A percentile compares a stretch with the other conserved stretches of the same genome.
These are phyloP conservation scores for Ogataea polymorpha DNA, from an alignment of 805 yeast species.

Conservation along the genomic window DNA sequence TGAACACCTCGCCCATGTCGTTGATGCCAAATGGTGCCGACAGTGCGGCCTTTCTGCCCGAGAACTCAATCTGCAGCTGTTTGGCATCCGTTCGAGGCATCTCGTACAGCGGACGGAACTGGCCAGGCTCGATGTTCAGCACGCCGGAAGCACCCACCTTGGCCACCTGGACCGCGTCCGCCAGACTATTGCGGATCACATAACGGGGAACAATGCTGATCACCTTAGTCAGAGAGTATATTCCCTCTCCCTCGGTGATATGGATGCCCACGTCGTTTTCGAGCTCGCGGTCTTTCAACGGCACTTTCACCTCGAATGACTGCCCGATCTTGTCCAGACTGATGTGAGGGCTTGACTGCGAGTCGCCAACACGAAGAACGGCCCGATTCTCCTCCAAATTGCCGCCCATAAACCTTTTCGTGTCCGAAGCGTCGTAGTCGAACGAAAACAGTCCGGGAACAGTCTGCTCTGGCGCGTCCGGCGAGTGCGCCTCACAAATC, in stretches of 20 bases:
- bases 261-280: slow-evolving; percentile 77
- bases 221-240: slow-evolving; percentile 71
- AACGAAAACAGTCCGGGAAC: slow-evolving; percentile 85
- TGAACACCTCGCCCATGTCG: slow-evolving; percentile 77
- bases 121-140: slow-evolving; percentile 44
- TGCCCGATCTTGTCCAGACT: slow-evolving; percentile 93
- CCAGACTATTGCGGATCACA: slow-evolving; percentile 61
- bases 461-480: slow-evolving; percentile 28
- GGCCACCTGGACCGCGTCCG: slow-evolving; percentile 53
- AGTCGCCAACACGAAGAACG: slow-evolving; percentile 58
- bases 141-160: slow-evolving; percentile 64
- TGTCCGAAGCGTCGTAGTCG: slow-evolving; percentile 45
- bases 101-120: slow-evolving; percentile 58
- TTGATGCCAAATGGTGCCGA: slow-evolving; percentile 84
- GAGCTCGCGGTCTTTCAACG: slow-evolving; percentile 44
- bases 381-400: slow-evolving; percentile 60
- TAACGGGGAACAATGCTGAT: slow-evolving; percentile 82
- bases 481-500: slow-evolving; percentile 37
- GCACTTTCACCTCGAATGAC: slow-evolving; percentile 49
- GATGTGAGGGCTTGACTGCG: slow-evolving; percentile 67
- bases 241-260: slow-evolving; percentile 81
- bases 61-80: slow-evolving; percentile 57
- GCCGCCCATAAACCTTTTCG: slow-evolving; percentile 25
- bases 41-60: slow-evolving; percentile 62
- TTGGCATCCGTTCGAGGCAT: slow-evolving; percentile 56